Percentiles rank a stretch among this genome's conserved stretches.
phyloP scores from a whole-genome alignment of 257 asterid species.

The Petrea volubilis region DNA sequence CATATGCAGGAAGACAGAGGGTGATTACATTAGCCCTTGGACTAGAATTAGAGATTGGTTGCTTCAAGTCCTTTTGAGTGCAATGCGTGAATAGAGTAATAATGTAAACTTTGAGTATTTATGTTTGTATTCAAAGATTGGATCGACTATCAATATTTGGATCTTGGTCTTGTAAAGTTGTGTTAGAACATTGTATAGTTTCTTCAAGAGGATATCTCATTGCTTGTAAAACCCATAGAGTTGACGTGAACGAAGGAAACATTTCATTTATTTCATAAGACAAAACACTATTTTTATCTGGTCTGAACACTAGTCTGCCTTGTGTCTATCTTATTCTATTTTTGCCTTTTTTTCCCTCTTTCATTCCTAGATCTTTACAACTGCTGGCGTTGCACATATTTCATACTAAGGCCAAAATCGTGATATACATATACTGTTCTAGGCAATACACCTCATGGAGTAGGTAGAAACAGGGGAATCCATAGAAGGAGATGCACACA shows the following conservation, averaged over 20 bases:
- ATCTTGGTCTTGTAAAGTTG: too few relatives aligned
- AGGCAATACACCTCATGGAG: slow-evolving; percentile 83
- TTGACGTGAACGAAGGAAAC: too few relatives aligned
- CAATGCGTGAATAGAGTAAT: background rate
- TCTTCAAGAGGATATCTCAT: too few relatives aligned
- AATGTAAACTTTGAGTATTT: background rate
- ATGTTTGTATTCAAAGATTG: too few relatives aligned
- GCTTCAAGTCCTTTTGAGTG: background rate
- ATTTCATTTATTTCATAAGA: too few relatives aligned
- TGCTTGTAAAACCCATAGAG: too few relatives aligned
- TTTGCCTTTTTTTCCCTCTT: too few relatives aligned
- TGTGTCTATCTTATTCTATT: too few relatives aligned
- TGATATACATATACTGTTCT: slow-evolving; percentile 16
- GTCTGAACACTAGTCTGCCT: too few relatives aligned
- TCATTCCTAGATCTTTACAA: background rate
- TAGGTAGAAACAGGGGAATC: slow-evolving; percentile 54
- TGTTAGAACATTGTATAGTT: too few relatives aligned
- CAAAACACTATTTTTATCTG: too few relatives aligned
- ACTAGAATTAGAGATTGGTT: background rate
- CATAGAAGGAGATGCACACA: slow-evolving; percentile 19
- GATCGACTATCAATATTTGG: too few relatives aligned
- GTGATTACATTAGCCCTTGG: slow-evolving; percentile 17
- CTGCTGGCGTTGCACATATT: background rate
- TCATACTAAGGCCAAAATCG: slow-evolving; percentile 9
- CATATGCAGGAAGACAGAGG: background rate